Conservation (phyloP, 1,284 basidiomycete genomes). For the Amylostereum areolatum region DNA sequence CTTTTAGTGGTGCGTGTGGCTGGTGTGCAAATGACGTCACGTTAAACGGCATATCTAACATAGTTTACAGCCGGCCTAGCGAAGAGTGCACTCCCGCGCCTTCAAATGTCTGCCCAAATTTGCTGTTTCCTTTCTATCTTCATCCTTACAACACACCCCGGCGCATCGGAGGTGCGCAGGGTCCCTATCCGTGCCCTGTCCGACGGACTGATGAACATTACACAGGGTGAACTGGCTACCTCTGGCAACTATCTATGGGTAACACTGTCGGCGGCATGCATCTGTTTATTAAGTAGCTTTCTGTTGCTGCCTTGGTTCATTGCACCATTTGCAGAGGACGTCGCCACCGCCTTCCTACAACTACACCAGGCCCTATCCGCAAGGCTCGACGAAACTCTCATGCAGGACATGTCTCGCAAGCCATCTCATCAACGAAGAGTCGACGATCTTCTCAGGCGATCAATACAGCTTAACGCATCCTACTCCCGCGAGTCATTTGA, state of each 20-base stretch:
- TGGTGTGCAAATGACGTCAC: neutral
- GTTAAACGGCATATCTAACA: neutral
- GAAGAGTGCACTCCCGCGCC: conserved; percentile 41
- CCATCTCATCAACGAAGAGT: conserved; percentile 1
- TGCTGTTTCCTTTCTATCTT: conserved; percentile 42
- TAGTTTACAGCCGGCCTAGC: conserved; percentile 31
- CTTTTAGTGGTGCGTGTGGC: conserved; percentile 33
- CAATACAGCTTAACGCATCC: conserved; percentile 34
- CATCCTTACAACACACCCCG: conserved; percentile 35
- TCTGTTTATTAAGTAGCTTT: conserved; percentile 36
- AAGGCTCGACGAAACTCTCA: conserved; percentile 25
- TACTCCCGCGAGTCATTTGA: conserved; percentile 45
- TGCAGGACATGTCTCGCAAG: conserved; percentile 4
- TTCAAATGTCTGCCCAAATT: conserved; percentile 39
- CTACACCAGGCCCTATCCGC: conserved; percentile 30
- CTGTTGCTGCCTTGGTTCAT: conserved; percentile 36
- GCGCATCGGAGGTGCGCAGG: conserved; percentile 24
- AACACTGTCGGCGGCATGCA: conserved; percentile 30
- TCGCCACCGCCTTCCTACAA: conserved; percentile 28
- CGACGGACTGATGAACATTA: conserved; percentile 1
- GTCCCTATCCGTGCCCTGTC: neutral
- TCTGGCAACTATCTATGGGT: conserved; percentile 37
- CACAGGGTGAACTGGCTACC: conserved; percentile 24
- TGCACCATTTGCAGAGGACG: conserved; percentile 36
- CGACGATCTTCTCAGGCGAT: conserved; percentile 27